Evolutionary conservation across 2,329 filamentous ascomycete species (phyloP).

Genomic region (Simplicillium aogashimaense): DNA sequence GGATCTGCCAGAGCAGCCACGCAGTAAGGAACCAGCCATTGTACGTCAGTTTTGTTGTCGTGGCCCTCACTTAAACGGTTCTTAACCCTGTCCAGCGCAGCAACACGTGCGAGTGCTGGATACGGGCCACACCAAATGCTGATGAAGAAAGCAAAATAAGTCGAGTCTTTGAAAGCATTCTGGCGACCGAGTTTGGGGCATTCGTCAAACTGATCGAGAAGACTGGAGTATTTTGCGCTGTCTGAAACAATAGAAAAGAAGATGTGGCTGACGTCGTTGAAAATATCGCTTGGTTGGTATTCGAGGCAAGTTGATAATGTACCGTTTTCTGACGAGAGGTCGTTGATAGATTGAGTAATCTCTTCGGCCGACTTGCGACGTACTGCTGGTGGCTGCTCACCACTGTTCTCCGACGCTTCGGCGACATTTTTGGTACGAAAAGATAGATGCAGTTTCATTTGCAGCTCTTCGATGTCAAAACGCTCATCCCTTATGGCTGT

Average conservation of each 20-base stretch:
- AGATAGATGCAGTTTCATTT: slow-evolving; percentile 63
- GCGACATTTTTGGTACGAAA: slow-evolving; percentile 48
- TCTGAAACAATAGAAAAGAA: slow-evolving; percentile 45
- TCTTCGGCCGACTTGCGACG: slow-evolving; percentile 22
- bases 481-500: slow-evolving; percentile 56
- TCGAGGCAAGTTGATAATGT: slow-evolving; percentile 41
- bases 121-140: slow-evolving; percentile 65
- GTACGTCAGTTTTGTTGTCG: slow-evolving; percentile 52
- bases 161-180: slow-evolving; percentile 46
- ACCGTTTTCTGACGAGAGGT: slow-evolving; percentile 24
- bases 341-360: slow-evolving; percentile 27
- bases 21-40: slow-evolving; percentile 74
- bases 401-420: slow-evolving; percentile 39
- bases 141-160: slow-evolving; percentile 68
- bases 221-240: slow-evolving; percentile 23
- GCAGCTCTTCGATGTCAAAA: slow-evolving; percentile 64
- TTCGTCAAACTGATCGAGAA: slow-evolving; percentile 42
- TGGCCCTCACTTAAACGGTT: slow-evolving; percentile 42
- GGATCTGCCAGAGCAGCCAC: slow-evolving; percentile 66
- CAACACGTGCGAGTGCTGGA: slow-evolving; percentile 56
- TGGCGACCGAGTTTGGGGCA: slow-evolving; percentile 43
- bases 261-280: slow-evolving; percentile 47
- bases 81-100: slow-evolving; percentile 58
- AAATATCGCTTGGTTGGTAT: slow-evolving; percentile 38
- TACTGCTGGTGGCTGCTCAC: slow-evolving; percentile 14